Percentiles rank a stretch among this genome's conserved stretches.
Conservation (phyloP, 2,329 filamentous ascomycete genomes). For the Aspergillus sp. region DNA sequence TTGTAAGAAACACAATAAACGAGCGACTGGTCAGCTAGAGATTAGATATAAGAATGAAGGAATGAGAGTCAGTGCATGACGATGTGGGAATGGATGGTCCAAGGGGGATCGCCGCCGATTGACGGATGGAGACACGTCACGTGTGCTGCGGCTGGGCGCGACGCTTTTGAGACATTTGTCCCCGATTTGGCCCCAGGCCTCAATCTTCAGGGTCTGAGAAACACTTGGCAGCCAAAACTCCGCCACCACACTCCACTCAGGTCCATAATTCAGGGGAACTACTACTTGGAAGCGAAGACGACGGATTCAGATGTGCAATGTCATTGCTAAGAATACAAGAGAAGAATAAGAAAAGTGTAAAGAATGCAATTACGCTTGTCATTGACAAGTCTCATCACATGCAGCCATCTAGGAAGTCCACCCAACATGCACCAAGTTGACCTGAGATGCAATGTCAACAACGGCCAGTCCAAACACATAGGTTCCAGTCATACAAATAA, state of each 20-base stretch:
- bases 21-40: neutral
- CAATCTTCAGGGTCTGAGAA: no score
- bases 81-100: neutral
- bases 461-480: neutral
- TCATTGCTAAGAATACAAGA: slow-evolving; percentile 1
- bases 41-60: neutral
- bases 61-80: neutral
- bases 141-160: neutral
- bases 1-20: neutral
- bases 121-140: neutral
- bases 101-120: slow-evolving; percentile 5
- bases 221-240: no score
- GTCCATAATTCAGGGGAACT: neutral
- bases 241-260: no score
- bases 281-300: neutral
- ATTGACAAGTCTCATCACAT: neutral
- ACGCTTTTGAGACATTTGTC: neutral
- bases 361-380: slow-evolving; percentile 1
- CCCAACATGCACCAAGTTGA: slow-evolving; percentile 4
- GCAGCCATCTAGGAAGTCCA: neutral
- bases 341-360: neutral
- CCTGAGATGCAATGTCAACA: neutral
- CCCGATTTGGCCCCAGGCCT: neutral
- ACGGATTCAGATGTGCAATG: neutral
- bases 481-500: neutral